These are phyloP conservation scores for Pugionium cornutum DNA, from an alignment of 345 rosid species.

Conservation along the genomic window DNA sequence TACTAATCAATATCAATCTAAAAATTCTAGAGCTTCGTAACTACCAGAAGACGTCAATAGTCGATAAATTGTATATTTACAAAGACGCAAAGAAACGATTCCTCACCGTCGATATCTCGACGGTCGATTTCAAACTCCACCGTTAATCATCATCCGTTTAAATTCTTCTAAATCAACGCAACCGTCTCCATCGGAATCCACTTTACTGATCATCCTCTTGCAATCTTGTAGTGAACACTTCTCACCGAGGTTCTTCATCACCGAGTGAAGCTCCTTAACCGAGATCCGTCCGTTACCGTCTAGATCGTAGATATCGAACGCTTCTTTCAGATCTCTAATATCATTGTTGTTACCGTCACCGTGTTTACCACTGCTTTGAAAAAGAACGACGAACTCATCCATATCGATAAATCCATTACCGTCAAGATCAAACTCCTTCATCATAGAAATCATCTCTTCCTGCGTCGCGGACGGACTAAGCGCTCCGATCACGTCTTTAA, in stretches of 20 bases:
- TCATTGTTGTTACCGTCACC: not conserved
- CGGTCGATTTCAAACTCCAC: not conserved
- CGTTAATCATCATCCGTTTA: slow-evolving; percentile 72
- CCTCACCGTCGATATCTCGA: not conserved
- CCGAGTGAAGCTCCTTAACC: slow-evolving; percentile 66
- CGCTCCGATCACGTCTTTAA: slow-evolving; percentile 55
- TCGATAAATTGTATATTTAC: too few species aligned
- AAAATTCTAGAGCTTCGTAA: too few species aligned
- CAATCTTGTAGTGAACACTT: slow-evolving; percentile 69
- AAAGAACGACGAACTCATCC: slow-evolving; percentile 64
- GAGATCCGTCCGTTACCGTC: slow-evolving; percentile 86
- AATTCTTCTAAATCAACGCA: slow-evolving; percentile 92
- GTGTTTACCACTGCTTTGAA: slow-evolving; percentile 23
- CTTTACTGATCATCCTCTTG: slow-evolving; percentile 77
- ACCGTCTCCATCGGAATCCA: slow-evolving; percentile 93
- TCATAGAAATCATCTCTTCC: slow-evolving; percentile 59
- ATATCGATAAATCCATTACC: slow-evolving; percentile 78
- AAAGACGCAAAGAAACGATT: too few species aligned
- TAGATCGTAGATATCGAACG: slow-evolving; percentile 77
- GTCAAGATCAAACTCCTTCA: slow-evolving; percentile 82
- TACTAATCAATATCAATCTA: too few species aligned
- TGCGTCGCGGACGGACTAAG: slow-evolving; percentile 52
- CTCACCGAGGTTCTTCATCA: slow-evolving; percentile 78
- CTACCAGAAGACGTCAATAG: too few species aligned
- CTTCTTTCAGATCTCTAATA: slow-evolving; percentile 65